Base-by-base conservation (phyloP, 306 rosid species). In the Ceratonia siliqua region DNA sequence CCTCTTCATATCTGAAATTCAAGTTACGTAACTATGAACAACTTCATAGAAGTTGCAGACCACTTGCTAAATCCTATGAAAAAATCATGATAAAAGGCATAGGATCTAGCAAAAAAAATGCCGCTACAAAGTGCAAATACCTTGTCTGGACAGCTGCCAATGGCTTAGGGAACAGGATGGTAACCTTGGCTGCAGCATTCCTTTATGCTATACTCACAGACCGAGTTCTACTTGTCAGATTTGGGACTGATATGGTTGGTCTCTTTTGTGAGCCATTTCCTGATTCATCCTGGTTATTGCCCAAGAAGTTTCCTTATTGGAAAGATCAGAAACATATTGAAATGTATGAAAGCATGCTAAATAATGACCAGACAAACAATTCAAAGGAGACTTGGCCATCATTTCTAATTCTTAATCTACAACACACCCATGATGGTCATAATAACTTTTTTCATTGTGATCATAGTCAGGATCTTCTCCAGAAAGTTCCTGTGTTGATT, bases 201-300 rank as follows among this genome's bases (percentile, higher is more conserved):
- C 83, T 85, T 17, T 82, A 85, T 35, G 84, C 89, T 10, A 77
- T 85, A 48, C 85, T 85, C 74, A 79, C 89, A 52, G 80, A 82
- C 62, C 81, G 87, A 42, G 83, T 85, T 53, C 64, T 85, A 35
- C 89, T 85, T 22, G 89, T 85, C 42, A 84, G 77, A 79, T 86
- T 86, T 52, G 89, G 89, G 53, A 77, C 81, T 58, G 89, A 85
- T 68, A 83, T 85, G 89, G 74, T 54, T n/a, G 85, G 72, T 57
- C 87, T 85, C 36, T 85, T 82, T 49, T 82, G 89, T 9, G 89
- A 85, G 69, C 89, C 89, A 38, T 85, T 85, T 77, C 89, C 85
- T 0, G 75, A 70, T 38, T 81, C 53, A 36, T 85, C 89, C 1
- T 82, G 89, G 89, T 68, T 85, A 25, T 77, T 76, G 22, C 89